Percentiles rank a stretch among this genome's conserved stretches.
phyloP scores from a whole-genome alignment of 2,329 filamentous ascomycete species.

The Microsporum audouinii region DNA sequence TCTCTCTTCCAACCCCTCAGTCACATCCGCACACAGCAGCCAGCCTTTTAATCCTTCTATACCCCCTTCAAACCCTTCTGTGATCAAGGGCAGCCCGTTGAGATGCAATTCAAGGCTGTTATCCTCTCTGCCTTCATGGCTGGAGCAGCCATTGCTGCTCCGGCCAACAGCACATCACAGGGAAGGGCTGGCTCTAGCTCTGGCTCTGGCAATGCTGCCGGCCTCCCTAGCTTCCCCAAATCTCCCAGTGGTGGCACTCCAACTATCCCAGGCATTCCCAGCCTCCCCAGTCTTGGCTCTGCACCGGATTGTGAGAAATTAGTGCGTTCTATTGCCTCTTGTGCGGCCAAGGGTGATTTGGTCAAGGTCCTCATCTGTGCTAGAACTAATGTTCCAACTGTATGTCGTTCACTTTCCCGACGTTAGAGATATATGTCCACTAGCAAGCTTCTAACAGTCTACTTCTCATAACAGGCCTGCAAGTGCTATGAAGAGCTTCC shows the following conservation, averaged over 20 bases:
- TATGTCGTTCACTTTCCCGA: not conserved
- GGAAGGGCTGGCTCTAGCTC: too few relatives aligned
- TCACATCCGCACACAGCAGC: not conserved
- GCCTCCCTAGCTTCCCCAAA: too few relatives aligned
- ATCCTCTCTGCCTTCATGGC: not conserved
- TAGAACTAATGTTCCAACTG: not conserved
- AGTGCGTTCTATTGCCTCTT: not conserved
- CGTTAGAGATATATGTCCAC: not conserved
- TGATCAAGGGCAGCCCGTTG: not conserved
- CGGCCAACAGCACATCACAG: not conserved
- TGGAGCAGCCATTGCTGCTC: not conserved
- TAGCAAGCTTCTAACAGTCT: not conserved
- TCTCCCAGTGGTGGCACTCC: not conserved
- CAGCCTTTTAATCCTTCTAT: not conserved
- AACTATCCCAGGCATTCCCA: not conserved
- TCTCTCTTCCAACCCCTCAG: not conserved
- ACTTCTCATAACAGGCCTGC: not conserved
- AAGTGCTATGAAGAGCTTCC: not conserved
- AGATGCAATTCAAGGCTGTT: not conserved
- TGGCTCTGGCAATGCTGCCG: too few relatives aligned
- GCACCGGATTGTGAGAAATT: not conserved
- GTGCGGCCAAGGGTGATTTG: not conserved
- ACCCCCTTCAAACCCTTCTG: not conserved
- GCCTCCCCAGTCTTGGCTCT: not conserved
- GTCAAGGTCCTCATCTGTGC: not conserved